Evolutionary conservation across 169 alveolate species (phyloP), one percentile per base, ranked within the genome.

Genomic region (Babesia divergens): DNA sequence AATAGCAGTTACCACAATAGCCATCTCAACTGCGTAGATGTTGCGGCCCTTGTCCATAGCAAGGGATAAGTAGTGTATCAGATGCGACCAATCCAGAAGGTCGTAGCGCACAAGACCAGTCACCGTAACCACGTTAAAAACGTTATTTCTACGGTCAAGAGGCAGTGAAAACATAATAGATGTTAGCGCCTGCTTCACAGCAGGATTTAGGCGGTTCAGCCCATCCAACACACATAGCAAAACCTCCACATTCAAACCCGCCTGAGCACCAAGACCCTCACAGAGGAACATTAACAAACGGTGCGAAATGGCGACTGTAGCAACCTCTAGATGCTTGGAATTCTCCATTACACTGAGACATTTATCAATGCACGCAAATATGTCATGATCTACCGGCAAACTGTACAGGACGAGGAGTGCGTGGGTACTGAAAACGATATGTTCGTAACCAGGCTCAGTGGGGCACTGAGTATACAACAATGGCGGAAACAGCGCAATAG

Each of bases 401-500:
- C 86, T 77, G 68, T 77, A 77, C 31, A 77, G 64, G 22, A 77
- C 77, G 44, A 46, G 68, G 38, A 77, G 60, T 31, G 86, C 71
- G 32, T 77, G 86, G 5, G 86, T 77, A 47, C 86, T 77, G 82
- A 77, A 77, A 28, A 77, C 44, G 26, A 64, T 64, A 26, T 47
- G 70, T 31, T 67, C 66, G 28, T 51, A 42, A 24, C 74, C 86
- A 32, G 76, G 82, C 53, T 77, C 86, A 35, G 44, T 14, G 7
- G 82, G 82, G 4, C 47, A 6, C 35, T 38, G 38, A 40, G 67
- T 51, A 46, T 77, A 77, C 51, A 74, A 50, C 28, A 70, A 68
- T 6, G 92, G 92, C 44, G 92, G 92, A 74, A 83, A 86, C 64
- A 86, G 56, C 16, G 92, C 87, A 4, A 86, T 60, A 29, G 76